Percentiles rank a stretch among this genome's conserved stretches.
Evolutionary conservation across 768 basidiomycete genomes (phyloP).

Genomic region (Leccinum pellstonianum): DNA sequence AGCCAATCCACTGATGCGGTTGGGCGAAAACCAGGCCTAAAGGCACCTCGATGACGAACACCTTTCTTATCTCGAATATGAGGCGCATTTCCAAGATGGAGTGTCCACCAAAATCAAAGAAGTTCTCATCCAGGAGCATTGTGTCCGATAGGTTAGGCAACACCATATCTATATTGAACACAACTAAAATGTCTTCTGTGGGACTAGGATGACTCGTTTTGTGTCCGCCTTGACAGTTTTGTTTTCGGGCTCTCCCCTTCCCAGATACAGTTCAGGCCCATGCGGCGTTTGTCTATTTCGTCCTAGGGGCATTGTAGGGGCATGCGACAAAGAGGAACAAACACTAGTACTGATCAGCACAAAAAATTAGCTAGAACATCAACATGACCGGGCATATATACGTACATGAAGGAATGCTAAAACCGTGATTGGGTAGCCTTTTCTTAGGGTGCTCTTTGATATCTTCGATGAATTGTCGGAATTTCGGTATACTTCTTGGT

Average conservation of each 20-base stretch:
- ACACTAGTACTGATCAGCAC: slow-evolving; percentile 51
- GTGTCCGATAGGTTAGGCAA: slow-evolving; percentile 77
- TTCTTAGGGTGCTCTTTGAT: slow-evolving; percentile 95
- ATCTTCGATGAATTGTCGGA: slow-evolving; percentile 86
- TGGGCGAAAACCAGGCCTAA: slow-evolving; percentile 88
- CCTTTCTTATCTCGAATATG: slow-evolving; percentile 94
- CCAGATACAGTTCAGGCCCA: no score
- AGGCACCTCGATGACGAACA: slow-evolving; percentile 87
- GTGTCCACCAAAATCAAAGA: slow-evolving; percentile 98
- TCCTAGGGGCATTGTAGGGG: slow-evolving; percentile 83
- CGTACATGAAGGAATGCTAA: slow-evolving; percentile 84
- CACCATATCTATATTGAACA: slow-evolving; percentile 66
- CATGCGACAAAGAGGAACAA: slow-evolving; percentile 80
- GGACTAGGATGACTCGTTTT: slow-evolving; percentile 45
- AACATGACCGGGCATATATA: slow-evolving; percentile 12
- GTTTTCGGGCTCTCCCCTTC: slow-evolving; percentile 37
- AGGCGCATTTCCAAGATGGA: slow-evolving; percentile 97
- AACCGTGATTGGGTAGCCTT: slow-evolving; percentile 75
- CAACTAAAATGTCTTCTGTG: slow-evolving; percentile 69
- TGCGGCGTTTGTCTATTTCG: slow-evolving; percentile 92
- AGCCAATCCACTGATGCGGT: slow-evolving; percentile 74
- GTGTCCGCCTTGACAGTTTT: slow-evolving; percentile 29
- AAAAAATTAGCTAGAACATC: slow-evolving; percentile 5
- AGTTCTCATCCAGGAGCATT: slow-evolving; percentile 87
- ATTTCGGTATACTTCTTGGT: slow-evolving; percentile 76